Evolutionary conservation across 768 basidiomycete species (phyloP), one percentile per base, ranked within the genome.

Genomic region (Chalciporus piperatus): DNA sequence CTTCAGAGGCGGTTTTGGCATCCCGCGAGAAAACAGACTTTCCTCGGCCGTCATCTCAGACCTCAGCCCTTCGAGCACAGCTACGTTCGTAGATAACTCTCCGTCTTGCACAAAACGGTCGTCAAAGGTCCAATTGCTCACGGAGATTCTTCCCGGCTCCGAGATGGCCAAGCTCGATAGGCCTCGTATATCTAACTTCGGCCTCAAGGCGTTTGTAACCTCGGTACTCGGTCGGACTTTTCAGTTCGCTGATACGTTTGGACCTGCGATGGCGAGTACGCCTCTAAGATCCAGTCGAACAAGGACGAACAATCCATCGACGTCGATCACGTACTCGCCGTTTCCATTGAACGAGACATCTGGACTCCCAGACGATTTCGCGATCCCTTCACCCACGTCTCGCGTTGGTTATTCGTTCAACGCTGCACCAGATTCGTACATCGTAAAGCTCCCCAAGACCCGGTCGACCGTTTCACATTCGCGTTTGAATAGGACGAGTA

Each of bases 71-170:
- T 40, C 57, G 12, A 62, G 51, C 19, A 56, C 52, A 9, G 63
- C 59, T 32, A 65, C 62, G 6, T 65, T 59, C 25, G 63, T 65
- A 23, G 48, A 52, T 17, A 57, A 62, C 39, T 62, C 62, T 33
- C 59, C 62, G 1, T 62, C 60, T 40, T 45, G 14, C 30, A 19
- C 25, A 39, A 62, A 56, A 42, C 50, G 38, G 13, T n/a, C 33
- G 4, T 54, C 41, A 14, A 51, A 58, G 23, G 16, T 46, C 19
- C 54, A 60, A 0, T n/a, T 45, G 8, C 30, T 32, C 30, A 13
- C 30, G 30, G 30, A 32, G 30, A 32, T 32, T 33, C 44, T 59
- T 11, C 32, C 41, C 23, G 20, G 20, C n/a, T 33, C 27, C 16
- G 39, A 45, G 2, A 6, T 23, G 19, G 3, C 40, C 22, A n/a